phyloP scores from a whole-genome alignment of 1,284 basidiomycete genomes.

The Ganoderma meredithae region DNA sequence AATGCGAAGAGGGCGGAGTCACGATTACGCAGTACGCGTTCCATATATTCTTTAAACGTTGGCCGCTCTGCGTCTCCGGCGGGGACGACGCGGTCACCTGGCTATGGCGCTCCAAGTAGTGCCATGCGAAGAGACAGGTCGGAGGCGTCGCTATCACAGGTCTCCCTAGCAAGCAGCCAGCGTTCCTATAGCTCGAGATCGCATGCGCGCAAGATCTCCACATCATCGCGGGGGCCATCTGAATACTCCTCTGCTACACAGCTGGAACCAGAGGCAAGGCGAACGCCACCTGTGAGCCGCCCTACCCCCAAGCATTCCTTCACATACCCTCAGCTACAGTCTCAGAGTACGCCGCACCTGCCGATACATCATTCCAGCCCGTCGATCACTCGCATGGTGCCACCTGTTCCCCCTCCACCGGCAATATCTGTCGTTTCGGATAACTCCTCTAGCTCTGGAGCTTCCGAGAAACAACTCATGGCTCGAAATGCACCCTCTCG shows the following conservation, averaged over 20 bases:
- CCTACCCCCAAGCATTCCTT: conserved; percentile 29
- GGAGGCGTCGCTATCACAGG: conserved; percentile 34
- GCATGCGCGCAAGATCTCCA: conserved; percentile 34
- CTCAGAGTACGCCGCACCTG: conserved; percentile 30
- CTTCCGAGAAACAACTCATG: conserved; percentile 36
- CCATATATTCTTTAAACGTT: conserved; percentile 37
- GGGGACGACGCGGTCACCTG: conserved; percentile 23
- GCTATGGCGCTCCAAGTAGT: conserved; percentile 24
- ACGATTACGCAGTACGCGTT: conserved; percentile 39
- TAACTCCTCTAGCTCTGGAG: conserved; percentile 28
- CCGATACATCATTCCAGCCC: conserved; percentile 24
- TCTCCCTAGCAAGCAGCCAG: conserved; percentile 32
- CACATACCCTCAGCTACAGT: conserved; percentile 29
- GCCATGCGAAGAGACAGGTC: conserved; percentile 34
- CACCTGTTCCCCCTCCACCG: conserved; percentile 25
- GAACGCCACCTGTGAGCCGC: conserved; percentile 23
- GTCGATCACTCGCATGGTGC: conserved; percentile 23
- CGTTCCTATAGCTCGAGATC: conserved; percentile 29
- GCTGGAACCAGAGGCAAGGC: conserved; percentile 19
- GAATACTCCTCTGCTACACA: conserved; percentile 27
- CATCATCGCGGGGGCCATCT: conserved; percentile 29
- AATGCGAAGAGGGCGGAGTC: conserved; percentile 57
- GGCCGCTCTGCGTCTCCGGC: conserved; percentile 33
- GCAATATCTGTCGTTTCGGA: conserved; percentile 27
- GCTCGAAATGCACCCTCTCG: conserved; percentile 38